These are phyloP conservation scores for Daedaleopsis sinensis DNA, from an alignment of 768 basidiomycete genomes.

Conservation along the genomic window DNA sequence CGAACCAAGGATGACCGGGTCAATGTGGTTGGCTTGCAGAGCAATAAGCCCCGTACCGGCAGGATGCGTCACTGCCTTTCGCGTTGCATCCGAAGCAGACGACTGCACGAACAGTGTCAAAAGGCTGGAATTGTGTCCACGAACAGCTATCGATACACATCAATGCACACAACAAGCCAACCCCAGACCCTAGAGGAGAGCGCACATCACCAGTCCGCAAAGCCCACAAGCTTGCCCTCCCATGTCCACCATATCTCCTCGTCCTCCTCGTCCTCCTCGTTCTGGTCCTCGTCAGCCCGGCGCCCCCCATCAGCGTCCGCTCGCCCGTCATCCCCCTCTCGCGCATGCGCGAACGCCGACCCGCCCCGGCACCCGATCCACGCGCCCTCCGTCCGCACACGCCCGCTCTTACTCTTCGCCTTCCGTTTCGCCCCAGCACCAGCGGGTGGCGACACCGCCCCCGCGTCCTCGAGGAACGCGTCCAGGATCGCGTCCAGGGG, in stretches of 20 bases:
- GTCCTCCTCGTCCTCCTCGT: conserved; percentile 39
- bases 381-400: conserved; percentile 42
- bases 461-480: conserved; percentile 37
- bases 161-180: no score
- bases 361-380: conserved; percentile 38
- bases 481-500: conserved; percentile 40
- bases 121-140: no score
- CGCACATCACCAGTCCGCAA: conserved; percentile 44
- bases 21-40: no score
- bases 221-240: conserved; percentile 51
- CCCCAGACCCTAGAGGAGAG: no score
- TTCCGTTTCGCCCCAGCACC: conserved; percentile 33
- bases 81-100: no score
- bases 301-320: no score
- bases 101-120: no score
- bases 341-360: conserved; percentile 1
- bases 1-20: no score
- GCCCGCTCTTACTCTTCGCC: conserved; percentile 33
- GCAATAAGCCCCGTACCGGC: no score
- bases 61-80: no score
- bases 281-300: neutral
- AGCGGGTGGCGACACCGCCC: conserved; percentile 27
- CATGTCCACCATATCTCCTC: conserved; percentile 58
- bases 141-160: no score
- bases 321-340: neutral